A percentile compares a stretch with the other conserved stretches of the same genome.
These are phyloP conservation scores for Pharus latifolius DNA, from an alignment of 176 grass and related monocot species.

Conservation along the genomic window DNA sequence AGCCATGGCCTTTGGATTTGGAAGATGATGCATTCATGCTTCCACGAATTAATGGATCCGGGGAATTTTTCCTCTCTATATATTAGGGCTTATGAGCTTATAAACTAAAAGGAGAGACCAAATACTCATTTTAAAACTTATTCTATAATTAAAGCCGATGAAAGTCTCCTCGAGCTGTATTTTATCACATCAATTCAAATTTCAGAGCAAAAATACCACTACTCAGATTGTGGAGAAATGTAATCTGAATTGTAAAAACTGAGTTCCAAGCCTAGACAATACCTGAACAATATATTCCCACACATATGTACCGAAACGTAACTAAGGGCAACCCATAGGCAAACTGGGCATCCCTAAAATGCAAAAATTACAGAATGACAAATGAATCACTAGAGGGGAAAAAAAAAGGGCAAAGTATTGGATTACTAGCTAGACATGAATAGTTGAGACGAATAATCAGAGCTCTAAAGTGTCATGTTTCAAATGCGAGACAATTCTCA, in stretches of 20 bases:
- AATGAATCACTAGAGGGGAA: constrained; percentile 1
- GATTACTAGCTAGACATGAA: background rate
- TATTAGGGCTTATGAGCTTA: too few species aligned
- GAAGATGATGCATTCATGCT: too few species aligned
- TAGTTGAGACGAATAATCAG: too few species aligned
- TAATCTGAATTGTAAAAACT: background rate
- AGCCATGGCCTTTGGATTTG: too few species aligned
- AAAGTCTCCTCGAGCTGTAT: too few species aligned
- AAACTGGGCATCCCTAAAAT: background rate
- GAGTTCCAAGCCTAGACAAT: background rate
- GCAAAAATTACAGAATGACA: constrained; percentile 17
- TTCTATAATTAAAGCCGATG: too few species aligned
- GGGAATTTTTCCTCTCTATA: too few species aligned
- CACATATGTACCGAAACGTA: constrained; percentile 26
- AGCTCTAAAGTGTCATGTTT: background rate
- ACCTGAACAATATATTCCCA: background rate
- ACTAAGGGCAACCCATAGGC: background rate
- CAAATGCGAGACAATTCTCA: constrained; percentile 9
- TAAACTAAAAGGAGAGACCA: too few species aligned
- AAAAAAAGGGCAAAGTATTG: background rate
- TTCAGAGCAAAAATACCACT: background rate
- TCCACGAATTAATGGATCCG: too few species aligned
- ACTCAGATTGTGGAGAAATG: background rate
- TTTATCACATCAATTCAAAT: too few species aligned
- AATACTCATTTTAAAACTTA: too few species aligned